Evolutionary conservation across 2,329 filamentous ascomycete species (phyloP), one percentile per base, ranked within the genome.

Genomic region (Phoma sp.): DNA sequence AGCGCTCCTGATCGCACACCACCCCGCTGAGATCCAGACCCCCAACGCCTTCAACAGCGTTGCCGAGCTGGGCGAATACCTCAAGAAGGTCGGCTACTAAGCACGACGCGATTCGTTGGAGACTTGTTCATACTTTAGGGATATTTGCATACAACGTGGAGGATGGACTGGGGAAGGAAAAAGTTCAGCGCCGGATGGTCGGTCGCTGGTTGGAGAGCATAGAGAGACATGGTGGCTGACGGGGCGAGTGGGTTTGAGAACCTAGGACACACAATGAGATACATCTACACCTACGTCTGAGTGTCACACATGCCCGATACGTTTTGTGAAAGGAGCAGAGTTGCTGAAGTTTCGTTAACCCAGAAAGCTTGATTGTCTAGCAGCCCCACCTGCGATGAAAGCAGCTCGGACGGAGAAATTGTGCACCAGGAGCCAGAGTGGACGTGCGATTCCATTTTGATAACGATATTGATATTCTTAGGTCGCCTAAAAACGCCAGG

Each of bases 1-100:
- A 79, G 91, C 92, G 66, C 87, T 98, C 75, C 85, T 99, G 74
- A 80, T 99, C 74, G 90, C 87, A 66, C 92, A 96, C 82, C 92
- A 98, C 83, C 83, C 82, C 64, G 91, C 96, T 76, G 75, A 76
- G 59, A 80, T 87, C 65, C 83, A 90, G 75, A 90, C 90, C 46
- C 87, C 91, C 73, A 88, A 89, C 75, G 87, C 91, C 60, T 87
- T 87, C 68, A 85, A 85, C 74, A 91, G 90, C 42, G 90, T 96
- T 64, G 90, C 93, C 81, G 83, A 86, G 68, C 84, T 99, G 60
- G 92, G 86, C 69, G 91, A 96, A 77, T 97, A 98, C 82, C 86
- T 96, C 61, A 87, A 91, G 75, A 84, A 85, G 68, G 81, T 85
- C 61, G 86, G 87, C 62, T 96, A 96, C 83, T 97, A 87, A 64